Base-by-base conservation (phyloP, 495 filamentous ascomycete genomes). In the Xylaria venustula region DNA sequence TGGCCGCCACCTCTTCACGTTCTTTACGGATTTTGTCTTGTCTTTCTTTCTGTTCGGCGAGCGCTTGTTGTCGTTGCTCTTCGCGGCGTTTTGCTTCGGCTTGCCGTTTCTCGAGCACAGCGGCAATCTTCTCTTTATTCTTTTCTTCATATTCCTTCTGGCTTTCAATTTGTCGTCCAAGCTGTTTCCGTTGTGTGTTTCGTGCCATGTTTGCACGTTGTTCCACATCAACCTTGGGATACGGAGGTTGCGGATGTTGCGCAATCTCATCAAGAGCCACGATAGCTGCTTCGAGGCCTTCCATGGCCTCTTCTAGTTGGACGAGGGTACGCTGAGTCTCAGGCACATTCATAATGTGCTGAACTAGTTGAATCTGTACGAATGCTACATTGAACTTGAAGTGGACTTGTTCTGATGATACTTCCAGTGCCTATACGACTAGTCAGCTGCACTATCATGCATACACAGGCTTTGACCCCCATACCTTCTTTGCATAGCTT, bases 351-450 rank as follows among this genome's bases (percentile, higher is more conserved):
- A 91, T 85, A n/a, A 96, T 83, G 37, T 89, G 80, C 25, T 87
- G 86, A 34, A 93, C 93, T 52, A 97, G 85, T 71, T 97, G 92
- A 61, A 96, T 92, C 69, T 98, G 93, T 17, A 97, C 91, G 63
- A 97, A 98, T 22, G 94, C 94, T 15, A 98, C 90, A 71, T 98
- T 98, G 83, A 98, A 98, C 70, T 93, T 88, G 68, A 94, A 89
- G 75, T 96, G 90, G 7, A 91, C 79, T 66, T 95, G 90, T 19
- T 93, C 90, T 1, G 92, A 90, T 0, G 89, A 85, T 41, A 90
- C 79, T 42, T 85, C 83, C 28, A 93, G 84, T 19, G 93, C 92
- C 79, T 93, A 51, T 17, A 54, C 40, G 15, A 17, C 56, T 48
- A 55, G 62, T 80, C 50, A 77, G 66, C 61, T 28, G 45, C 19